Evolutionary conservation across 352 stramenopile species (phyloP).

Genomic region (Thalassiosira oceanica): DNA sequence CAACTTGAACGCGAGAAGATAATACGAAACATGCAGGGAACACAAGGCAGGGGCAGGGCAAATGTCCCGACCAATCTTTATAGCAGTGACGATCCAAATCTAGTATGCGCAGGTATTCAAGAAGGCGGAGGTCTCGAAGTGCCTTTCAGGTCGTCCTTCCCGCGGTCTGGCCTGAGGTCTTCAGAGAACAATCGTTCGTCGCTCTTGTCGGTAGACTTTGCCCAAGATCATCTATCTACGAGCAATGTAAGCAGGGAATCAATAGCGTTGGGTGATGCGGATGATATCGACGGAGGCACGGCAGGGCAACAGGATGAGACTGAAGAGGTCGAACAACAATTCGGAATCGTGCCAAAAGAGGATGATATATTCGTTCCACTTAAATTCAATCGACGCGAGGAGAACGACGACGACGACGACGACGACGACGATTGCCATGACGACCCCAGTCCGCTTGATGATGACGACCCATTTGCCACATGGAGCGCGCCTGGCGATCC

Average conservation of each 20-base stretch:
- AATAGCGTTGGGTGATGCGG: too few species aligned
- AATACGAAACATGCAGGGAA: conserved; percentile 23
- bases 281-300: too few species aligned
- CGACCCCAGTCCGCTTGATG: not conserved
- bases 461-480: conserved; percentile 30
- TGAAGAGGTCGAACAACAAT: too few species aligned
- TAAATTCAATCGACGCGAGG: too few species aligned
- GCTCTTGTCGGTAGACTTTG: too few species aligned
- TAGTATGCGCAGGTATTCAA: not conserved
- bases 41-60: conserved; percentile 8
- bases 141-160: not conserved
- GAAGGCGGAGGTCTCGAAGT: not conserved
- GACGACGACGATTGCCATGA: not conserved
- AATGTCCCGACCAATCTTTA: not conserved
- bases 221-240: too few species aligned
- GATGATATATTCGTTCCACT: too few species aligned
- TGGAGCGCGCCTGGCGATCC: conserved; percentile 12
- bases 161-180: too few species aligned
- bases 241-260: too few species aligned
- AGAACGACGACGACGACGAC: not conserved
- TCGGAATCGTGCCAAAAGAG: too few species aligned
- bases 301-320: too few species aligned
- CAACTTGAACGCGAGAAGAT: conserved; percentile 17
- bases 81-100: not conserved
- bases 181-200: too few species aligned